Percentiles rank a stretch among this genome's conserved stretches.
Conservation (phyloP, 176 grass and related monocot species). For the Hordeum vulgare region MorexV3_pseudomolecules_assembly NC_058521.1:592372200-592372699, state of each 20-base stretch:
- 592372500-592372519: background rate
- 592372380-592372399: background rate
- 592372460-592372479: background rate
- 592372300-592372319: background rate
- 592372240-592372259: constrained; percentile 12
- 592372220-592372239: constrained; percentile 39
- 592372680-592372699: background rate
- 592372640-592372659: background rate
- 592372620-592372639: background rate
- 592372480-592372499: background rate
- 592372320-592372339: background rate
- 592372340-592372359: background rate
- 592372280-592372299: background rate
- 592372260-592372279: background rate
- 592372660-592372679: background rate
- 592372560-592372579: background rate
- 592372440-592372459: background rate
- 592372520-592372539: background rate
- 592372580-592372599: background rate
- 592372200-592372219: background rate
- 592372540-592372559: background rate
- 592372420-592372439: background rate
- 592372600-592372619: background rate
- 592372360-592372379: background rate
- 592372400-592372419: background rate